Conservation (phyloP, 1,284 basidiomycete species). For the Sphagnurus paluster region DNA sequence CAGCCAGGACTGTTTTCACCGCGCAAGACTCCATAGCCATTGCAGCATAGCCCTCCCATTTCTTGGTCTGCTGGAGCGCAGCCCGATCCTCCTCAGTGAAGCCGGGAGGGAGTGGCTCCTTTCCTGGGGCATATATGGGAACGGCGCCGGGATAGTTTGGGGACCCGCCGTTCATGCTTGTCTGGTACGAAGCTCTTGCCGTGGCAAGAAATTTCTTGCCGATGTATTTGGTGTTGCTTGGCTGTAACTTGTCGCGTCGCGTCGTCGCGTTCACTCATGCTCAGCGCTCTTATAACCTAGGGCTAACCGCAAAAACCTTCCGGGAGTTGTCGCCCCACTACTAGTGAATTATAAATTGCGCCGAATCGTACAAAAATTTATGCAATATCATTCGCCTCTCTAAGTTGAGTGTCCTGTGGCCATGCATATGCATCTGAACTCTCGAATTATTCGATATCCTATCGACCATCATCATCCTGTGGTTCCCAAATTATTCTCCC, state of each 20-base stretch:
- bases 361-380: no score
- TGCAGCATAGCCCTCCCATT: constrained; percentile 72
- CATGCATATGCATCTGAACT: no score
- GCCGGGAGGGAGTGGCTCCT: constrained; percentile 82
- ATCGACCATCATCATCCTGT: no score
- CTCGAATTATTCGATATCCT: no score
- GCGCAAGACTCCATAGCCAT: constrained; percentile 84
- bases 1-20: constrained; percentile 79
- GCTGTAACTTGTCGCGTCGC: not conserved
- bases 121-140: constrained; percentile 55
- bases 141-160: constrained; percentile 36
- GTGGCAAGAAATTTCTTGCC: constrained; percentile 12
- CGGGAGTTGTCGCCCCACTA: no score
- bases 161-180: constrained; percentile 21
- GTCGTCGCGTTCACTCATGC: no score
- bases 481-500: no score
- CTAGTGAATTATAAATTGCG: no score
- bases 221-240: constrained; percentile 16
- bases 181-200: not conserved
- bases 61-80: constrained; percentile 66
- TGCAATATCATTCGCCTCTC: no score
- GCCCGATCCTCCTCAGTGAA: constrained; percentile 79
- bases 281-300: no score
- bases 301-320: no score
- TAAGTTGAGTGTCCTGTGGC: no score